Percentiles rank a stretch among this genome's conserved stretches.
Conservation (phyloP, 2,329 filamentous ascomycete species). For the Venturia effusa region DNA sequence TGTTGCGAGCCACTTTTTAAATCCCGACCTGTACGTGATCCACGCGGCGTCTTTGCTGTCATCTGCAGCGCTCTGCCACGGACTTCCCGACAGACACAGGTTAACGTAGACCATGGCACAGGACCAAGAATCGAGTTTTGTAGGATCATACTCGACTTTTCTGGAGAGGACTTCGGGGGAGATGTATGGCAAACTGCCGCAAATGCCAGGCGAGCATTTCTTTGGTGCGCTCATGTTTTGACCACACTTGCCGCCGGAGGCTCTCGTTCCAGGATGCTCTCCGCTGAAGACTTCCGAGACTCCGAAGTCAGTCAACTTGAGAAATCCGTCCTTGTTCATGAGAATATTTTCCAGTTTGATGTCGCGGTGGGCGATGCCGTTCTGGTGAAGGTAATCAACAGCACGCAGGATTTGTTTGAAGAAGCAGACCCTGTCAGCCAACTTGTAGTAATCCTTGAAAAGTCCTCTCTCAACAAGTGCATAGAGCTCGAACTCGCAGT, state of each 20-base stretch:
- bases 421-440: constrained; percentile 64
- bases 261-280: constrained; percentile 65
- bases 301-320: constrained; percentile 89
- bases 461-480: constrained; percentile 52
- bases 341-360: constrained; percentile 85
- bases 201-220: constrained; percentile 67
- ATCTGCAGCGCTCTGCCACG: constrained; percentile 60
- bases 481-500: constrained; percentile 74
- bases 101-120: constrained; percentile 74
- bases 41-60: constrained; percentile 41
- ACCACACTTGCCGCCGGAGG: constrained; percentile 62
- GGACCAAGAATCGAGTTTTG: constrained; percentile 76
- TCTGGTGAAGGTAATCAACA: constrained; percentile 67
- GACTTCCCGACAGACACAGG: constrained; percentile 58
- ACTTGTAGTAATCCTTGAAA: constrained; percentile 44
- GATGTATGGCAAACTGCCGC: constrained; percentile 77
- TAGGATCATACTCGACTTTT: constrained; percentile 58
- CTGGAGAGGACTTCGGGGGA: constrained; percentile 73
- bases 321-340: constrained; percentile 64
- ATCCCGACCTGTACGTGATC: constrained; percentile 52
- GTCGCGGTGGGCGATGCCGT: constrained; percentile 83
- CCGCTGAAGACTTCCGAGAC: constrained; percentile 79
- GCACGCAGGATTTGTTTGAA: constrained; percentile 85
- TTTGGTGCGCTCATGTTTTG: constrained; percentile 61
- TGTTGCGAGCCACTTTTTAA: constrained; percentile 55